Evolutionary conservation across 768 basidiomycete species (phyloP), one percentile per base, ranked within the genome.

Genomic region (Chalciporus sphaerocephalus): DNA sequence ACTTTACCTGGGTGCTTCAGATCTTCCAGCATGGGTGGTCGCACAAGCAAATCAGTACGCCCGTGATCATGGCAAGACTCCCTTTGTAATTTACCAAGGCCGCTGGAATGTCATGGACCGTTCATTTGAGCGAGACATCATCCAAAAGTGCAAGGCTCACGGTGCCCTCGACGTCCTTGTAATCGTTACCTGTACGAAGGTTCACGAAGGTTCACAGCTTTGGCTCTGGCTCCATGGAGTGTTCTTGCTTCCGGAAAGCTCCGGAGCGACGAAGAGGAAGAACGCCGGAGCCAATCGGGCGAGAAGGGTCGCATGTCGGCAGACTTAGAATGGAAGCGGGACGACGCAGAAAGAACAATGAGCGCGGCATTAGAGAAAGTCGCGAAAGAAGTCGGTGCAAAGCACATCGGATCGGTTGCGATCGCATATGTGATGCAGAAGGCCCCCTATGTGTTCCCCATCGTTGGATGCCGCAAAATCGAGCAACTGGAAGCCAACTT

Each of bases 81-180:
- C 74, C 3, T 83, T 81, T 55, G 65, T 67, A 20, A 66, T 81
- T 22, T 81, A 80, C 56, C 78, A 76, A 61, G 78, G 74, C 3
- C 47, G 42, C 6, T 75, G 72, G 73, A 72, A 66, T 52, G 58
- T 73, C 15, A 58, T 74, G 46, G 51, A 67, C 5, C 69, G 79
- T 30, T 72, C 73, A 21, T 66, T 79, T 36, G 78, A 81, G 57
- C 67, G 78, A 7, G 79, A 80, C 1, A 74, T 80, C 43, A 72
- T 80, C 42, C 72, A 73, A 1, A 55, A 55, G 53, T 55, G 53
- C 41, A 55, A 38, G 32, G 47, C 47, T 1, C 7, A 74, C 66
- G 74, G 70, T 60, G n/a, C n/a, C n/a, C n/a, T n/a, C n/a, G n/a
- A 9, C 48, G 60, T 33, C 38, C n/a, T n/a, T n/a, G n/a, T 15